Base-by-base conservation (phyloP, 352 stramenopile species). In the Paralagenidium karlingii region DNA sequence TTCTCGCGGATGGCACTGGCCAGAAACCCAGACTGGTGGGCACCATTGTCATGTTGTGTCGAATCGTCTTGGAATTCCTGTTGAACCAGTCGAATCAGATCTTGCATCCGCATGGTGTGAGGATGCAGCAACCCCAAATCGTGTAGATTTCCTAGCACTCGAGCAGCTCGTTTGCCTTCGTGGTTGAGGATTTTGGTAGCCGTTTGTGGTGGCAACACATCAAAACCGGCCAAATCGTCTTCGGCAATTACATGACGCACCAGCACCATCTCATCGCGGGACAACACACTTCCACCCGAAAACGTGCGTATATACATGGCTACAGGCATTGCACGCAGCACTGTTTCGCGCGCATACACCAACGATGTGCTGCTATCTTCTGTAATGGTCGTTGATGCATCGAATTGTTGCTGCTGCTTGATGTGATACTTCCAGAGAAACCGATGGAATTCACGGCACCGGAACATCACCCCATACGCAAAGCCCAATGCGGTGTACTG, bases 51-150 rank as follows among this genome's bases (percentile, higher is more conserved):
- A n/a, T n/a, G n/a, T n/a, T n/a, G n/a, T n/a, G n/a, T n/a, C n/a
- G n/a, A n/a, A n/a, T n/a, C 43, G 34, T 87, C 75, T 2, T 70
- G 75, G 49, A 85, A 83, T 1, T 68, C 69, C 0, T 71, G 55
- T 24, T 55, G 60, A 34, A 91, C 49, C 26, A 88, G 81, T 39
- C 79, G 68, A 34, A 79, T 64, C 21, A 91, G 38, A 37, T 73
- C 70, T 36, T 73, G 73, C 68, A 88, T 86, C n/a, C 74, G 68
- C 19, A 91, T 83, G 18, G 84, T 84, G 53, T 88, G 68, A 1
- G 78, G 63, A n/a, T 60, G 32, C 12, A 91, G 61, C 18, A 91
- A 47, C 10, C 66, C 55, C 13, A 91, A 38, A 47, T 88, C 74
- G 2, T 58, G 66, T 21, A 91, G 43, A 19, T 67, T 82, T 8